These are phyloP conservation scores for Erysimum cheiranthoides DNA, from an alignment of 345 rosid genomes.

Conservation along the genomic window DNA sequence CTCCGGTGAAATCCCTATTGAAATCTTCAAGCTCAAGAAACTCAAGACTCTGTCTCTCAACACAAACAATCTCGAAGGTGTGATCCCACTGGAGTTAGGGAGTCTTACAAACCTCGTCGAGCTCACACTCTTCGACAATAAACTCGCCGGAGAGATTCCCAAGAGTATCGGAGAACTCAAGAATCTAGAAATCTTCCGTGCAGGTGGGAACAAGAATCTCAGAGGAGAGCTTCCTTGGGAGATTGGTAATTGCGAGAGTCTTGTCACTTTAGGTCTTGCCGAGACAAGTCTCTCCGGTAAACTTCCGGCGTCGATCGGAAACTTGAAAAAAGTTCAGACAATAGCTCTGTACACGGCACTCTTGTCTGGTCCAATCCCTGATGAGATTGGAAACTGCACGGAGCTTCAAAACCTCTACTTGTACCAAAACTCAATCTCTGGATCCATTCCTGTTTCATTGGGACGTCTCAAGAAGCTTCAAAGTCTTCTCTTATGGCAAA, in stretches of 20 bases:
- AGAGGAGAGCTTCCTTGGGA: slow-evolving; percentile 87
- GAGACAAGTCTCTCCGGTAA: slow-evolving; percentile 92
- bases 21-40: slow-evolving; percentile 67
- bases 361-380: slow-evolving; percentile 78
- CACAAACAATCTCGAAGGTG: slow-evolving; percentile 79
- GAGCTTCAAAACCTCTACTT: slow-evolving; percentile 83
- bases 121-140: slow-evolving; percentile 79
- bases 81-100: slow-evolving; percentile 72
- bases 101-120: slow-evolving; percentile 61
- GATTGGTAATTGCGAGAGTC: slow-evolving; percentile 83
- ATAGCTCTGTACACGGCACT: slow-evolving; percentile 79
- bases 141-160: slow-evolving; percentile 76
- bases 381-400: slow-evolving; percentile 82
- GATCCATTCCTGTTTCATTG: slow-evolving; percentile 65
- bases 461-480: slow-evolving; percentile 83
- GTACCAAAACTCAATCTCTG: slow-evolving; percentile 88
- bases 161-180: slow-evolving; percentile 68
- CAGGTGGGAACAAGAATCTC: slow-evolving; percentile 89
- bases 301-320: slow-evolving; percentile 76
- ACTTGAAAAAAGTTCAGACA: slow-evolving; percentile 73
- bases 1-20: slow-evolving; percentile 74
- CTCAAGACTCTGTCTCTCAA: slow-evolving; percentile 65
- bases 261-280: slow-evolving; percentile 86
- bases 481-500: slow-evolving; percentile 87
- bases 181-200: slow-evolving; percentile 64